A percentile compares a stretch with the other conserved stretches of the same genome.
phyloP scores from a whole-genome alignment of 768 basidiomycete species.

The Cystofilobasidium ferigula region DNA sequence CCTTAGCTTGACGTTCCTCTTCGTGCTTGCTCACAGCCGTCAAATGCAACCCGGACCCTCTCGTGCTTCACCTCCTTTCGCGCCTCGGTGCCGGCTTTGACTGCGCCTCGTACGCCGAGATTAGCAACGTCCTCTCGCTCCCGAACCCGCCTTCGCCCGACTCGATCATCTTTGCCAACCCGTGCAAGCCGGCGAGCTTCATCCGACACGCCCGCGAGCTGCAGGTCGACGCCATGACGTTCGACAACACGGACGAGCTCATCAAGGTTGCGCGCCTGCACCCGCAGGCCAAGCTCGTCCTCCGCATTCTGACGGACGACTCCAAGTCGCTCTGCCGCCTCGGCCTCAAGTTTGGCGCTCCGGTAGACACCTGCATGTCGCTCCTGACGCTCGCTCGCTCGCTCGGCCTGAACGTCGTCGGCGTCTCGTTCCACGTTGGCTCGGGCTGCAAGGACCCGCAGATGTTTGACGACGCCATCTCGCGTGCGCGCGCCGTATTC shows the following conservation, averaged over 20 bases:
- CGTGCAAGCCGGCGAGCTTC: constrained; percentile 93
- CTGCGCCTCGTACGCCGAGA: constrained; percentile 92
- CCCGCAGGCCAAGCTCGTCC: constrained; percentile 70
- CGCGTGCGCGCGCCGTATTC: constrained; percentile 69
- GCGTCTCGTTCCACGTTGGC: constrained; percentile 96
- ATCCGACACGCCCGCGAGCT: constrained; percentile 68
- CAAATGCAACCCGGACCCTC: constrained; percentile 97
- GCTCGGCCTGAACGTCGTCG: constrained; percentile 72
- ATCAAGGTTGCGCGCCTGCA: constrained; percentile 77
- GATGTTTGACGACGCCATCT: constrained; percentile 80
- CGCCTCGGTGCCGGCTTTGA: constrained; percentile 89
- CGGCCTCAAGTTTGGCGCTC: constrained; percentile 92
- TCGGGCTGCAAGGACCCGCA: constrained; percentile 89
- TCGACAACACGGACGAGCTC: constrained; percentile 93
- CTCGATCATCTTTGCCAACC: constrained; percentile 93
- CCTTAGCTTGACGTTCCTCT: constrained; percentile 19
- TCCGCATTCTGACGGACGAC: constrained; percentile 97
- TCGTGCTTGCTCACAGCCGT: constrained; percentile 49
- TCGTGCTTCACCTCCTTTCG: constrained; percentile 78
- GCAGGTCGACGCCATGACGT: constrained; percentile 89
- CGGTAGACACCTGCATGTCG: constrained; percentile 63
- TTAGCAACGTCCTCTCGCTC: constrained; percentile 61
- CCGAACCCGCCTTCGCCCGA: constrained; percentile 54
- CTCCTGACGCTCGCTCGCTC: constrained; percentile 69
- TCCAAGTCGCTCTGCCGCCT: constrained; percentile 86